Evolutionary conservation across 345 rosid genomes (phyloP), one percentile per base, ranked within the genome.

Genomic region (Linum lewisii): DNA sequence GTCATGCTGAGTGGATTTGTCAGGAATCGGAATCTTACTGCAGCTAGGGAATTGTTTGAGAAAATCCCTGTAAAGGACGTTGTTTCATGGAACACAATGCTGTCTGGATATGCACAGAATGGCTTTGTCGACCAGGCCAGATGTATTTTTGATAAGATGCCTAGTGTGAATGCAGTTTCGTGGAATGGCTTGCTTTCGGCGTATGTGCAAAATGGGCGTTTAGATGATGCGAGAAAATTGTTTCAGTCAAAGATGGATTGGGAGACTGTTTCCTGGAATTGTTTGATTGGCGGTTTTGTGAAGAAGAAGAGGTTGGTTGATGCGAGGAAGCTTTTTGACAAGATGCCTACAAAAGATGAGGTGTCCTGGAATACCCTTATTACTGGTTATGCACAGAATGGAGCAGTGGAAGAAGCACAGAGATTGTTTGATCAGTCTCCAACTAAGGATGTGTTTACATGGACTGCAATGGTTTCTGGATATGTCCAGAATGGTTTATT

Each of bases 381-480:
- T 25, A 78, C 91, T 16, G 85, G 85, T 23, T 85, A 68, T 45
- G 83, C 77, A 42, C 91, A 85, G 60, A 82, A 79, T 64, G 77
- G 58, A 21, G 73, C 65, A 79, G 61, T 85, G 66, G 81, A 75
- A 55, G 78, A 80, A 55, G 91, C 86, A 6, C 77, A 81, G 42
- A 68, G 63, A 51, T 37, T 75, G 54, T 82, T 82, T 34, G 86
- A 85, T 8, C 24, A 63, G 59, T 80, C 81, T 84, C 84, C 88
- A 2, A 77, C 61, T 60, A 80, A 77, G 74, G 80, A 85, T 69
- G 63, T 74, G 49, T 75, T 78, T 25, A 77, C 91, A 6, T 85
- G 88, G 85, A 85, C 82, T 71, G 86, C 92, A 18, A 85, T 85
- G 84, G 76, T 82, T 70, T 82, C 83, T 1, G 92, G 88, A 36